A percentile compares a stretch with the other conserved stretches of the same genome.
These are phyloP conservation scores for Neodidymelliopsis sp. DNA, from an alignment of 2,329 filamentous ascomycete genomes.

Conservation along the genomic window DNA sequence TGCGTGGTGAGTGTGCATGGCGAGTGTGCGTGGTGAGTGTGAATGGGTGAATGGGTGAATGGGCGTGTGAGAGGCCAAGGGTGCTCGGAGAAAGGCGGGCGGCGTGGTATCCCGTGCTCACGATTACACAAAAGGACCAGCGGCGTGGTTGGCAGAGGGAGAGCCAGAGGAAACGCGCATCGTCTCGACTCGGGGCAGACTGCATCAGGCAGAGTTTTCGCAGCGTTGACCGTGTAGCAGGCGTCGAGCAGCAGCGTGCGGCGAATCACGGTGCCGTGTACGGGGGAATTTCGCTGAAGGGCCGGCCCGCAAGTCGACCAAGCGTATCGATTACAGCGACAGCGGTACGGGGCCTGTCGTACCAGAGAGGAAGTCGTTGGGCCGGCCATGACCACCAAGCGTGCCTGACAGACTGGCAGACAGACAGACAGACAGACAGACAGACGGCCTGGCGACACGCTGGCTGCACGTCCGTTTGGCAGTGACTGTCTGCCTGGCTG, in stretches of 20 bases:
- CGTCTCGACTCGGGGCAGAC: constrained; percentile 16
- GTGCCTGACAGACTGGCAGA: background rate
- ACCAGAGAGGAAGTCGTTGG: constrained; percentile 30
- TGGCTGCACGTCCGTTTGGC: no score
- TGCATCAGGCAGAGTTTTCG: constrained; percentile 38
- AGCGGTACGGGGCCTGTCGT: constrained; percentile 37
- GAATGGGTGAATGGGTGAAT: constrained; percentile 20
- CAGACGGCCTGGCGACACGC: no score
- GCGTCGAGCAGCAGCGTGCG: constrained; percentile 17
- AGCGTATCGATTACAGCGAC: constrained; percentile 33
- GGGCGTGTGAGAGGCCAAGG: background rate
- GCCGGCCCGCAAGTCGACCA: constrained; percentile 41
- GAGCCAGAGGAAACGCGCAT: constrained; percentile 2
- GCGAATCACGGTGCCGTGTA: constrained; percentile 28
- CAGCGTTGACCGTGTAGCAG: background rate
- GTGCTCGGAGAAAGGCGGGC: constrained; percentile 27
- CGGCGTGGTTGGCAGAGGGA: no score
- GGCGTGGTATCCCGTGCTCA: constrained; percentile 26
- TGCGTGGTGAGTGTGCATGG: no score
- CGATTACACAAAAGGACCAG: constrained; percentile 26
- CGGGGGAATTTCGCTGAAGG: constrained; percentile 37
- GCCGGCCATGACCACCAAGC: background rate
- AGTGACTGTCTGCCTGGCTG: background rate
- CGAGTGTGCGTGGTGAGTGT: constrained; percentile 23
- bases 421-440: background rate